Conservation (phyloP, 2,329 filamentous ascomycete genomes). For the Apiospora koreana region DNA sequence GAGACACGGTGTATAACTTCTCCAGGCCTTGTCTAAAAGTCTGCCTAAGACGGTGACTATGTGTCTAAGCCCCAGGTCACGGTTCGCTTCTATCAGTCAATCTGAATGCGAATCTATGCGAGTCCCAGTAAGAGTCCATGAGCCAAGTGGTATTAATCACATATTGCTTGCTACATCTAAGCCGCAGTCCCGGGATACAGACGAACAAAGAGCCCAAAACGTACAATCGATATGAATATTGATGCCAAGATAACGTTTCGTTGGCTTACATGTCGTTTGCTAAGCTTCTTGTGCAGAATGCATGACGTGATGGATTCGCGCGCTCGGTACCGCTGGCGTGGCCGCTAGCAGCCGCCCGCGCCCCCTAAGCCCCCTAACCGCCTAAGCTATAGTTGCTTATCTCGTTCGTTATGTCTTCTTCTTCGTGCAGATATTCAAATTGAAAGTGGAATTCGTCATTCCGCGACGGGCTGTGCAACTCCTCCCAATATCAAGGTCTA, state of each 20-base stretch:
- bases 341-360: not conserved
- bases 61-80: not conserved
- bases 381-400: not conserved
- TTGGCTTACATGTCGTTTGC: not conserved
- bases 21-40: not conserved
- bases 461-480: not conserved
- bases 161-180: not conserved
- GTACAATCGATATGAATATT: not conserved
- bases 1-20: too few species aligned
- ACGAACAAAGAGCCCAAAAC: not conserved
- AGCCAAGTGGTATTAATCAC: not conserved
- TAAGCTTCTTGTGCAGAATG: conserved; percentile 9
- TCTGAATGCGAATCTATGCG: not conserved
- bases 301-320: conserved; percentile 13
- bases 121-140: not conserved
- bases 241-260: not conserved
- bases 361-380: not conserved
- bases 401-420: not conserved
- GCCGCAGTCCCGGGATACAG: not conserved
- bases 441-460: not conserved
- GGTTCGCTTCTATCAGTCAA: not conserved
- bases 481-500: too few species aligned
- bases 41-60: not conserved
- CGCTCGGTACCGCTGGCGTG: not conserved
- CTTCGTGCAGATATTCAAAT: too few species aligned